Base-by-base conservation (phyloP, 768 basidiomycete genomes). In the Lentinula lateritia region DNA sequence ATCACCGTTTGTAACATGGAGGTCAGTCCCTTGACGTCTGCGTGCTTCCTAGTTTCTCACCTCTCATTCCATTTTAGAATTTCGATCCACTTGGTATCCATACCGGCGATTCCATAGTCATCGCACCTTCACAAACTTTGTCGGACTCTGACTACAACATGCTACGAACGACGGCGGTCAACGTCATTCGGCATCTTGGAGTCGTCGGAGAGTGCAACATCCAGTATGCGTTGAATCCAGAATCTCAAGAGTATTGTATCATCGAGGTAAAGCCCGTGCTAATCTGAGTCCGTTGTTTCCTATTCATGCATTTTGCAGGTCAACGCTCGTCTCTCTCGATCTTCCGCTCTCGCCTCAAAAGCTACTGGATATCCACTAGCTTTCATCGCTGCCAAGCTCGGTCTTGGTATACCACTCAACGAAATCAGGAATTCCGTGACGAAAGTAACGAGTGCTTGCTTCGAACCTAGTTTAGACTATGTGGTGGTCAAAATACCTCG, bases 1-100 rank as follows among this genome's bases (percentile, higher is more conserved):
- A 98, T 98, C 77, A 96, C 95, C 0, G 96, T 98, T 64, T 99
- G 96, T 77, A 99, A 99, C 79, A 99, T 99, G 96, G 96, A 99
- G 92, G 95, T 95, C 52, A 61, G 89, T 71, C 9, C n/a, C 4
- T 20, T 13, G 18, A 32, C 39, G 2, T n/a, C 52, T 46, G 58
- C 35, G 34, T 6, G 6, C 6, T 2, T 2, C 15, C 18, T 60
- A 45, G 35, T 36, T 35, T 10, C 45, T 39, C 32, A 60, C 35
- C 6, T 55, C 15, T 61, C 35, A 18, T 38, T 60, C 34, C 56
- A 20, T 60, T 50, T 5, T 67, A 98, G 96, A 99, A 99, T 79
- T 99, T 99, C 67, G 96, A 99, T 73, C 96, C 96, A 36, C 83
- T 99, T 32, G 96, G 96, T 62, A 98, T 97, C 67, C 96, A 99